Percentiles rank a stretch among this genome's conserved stretches.
Evolutionary conservation across 306 rosid genomes (phyloP).

Genomic region (Cucurbita pepo): DNA sequence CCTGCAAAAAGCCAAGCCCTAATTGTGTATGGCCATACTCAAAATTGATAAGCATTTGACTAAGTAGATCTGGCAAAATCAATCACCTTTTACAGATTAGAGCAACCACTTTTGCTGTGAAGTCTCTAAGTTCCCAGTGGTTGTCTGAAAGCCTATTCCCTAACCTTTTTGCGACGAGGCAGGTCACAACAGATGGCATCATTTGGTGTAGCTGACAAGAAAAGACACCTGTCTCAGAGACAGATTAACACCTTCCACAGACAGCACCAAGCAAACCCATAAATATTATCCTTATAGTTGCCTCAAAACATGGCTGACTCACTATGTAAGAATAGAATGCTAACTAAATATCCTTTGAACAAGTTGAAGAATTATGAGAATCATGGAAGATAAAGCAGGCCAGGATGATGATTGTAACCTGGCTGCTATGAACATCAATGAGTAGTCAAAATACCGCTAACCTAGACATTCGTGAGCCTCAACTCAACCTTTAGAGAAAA

Average conservation of each 20-base stretch:
- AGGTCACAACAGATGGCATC: constrained; percentile 87
- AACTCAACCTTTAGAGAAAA: not conserved
- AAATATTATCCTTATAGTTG: not conserved
- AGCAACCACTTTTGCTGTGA: constrained; percentile 61
- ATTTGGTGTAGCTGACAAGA: constrained; percentile 68
- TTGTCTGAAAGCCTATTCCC: constrained; percentile 66
- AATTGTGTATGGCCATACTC: not conserved
- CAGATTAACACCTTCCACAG: constrained; percentile 2
- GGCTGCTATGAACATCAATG: not conserved
- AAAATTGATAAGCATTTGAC: not conserved
- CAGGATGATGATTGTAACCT: not conserved
- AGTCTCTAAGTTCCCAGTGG: constrained; percentile 93
- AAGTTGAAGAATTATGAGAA: not conserved
- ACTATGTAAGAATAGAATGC: not conserved
- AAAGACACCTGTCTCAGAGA: not conserved
- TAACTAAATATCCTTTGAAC: not conserved
- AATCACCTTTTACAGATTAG: constrained; percentile 69
- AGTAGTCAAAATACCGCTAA: not conserved
- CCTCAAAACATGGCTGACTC: not conserved
- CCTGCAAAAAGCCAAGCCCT: not conserved
- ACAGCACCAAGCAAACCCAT: not conserved
- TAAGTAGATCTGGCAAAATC: not conserved
- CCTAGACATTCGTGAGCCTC: not conserved
- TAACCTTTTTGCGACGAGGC: constrained; percentile 65
- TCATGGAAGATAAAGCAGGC: not conserved